Conservation (phyloP, 2,329 filamentous ascomycete species). For the Aureobasidium sp. region DNA sequence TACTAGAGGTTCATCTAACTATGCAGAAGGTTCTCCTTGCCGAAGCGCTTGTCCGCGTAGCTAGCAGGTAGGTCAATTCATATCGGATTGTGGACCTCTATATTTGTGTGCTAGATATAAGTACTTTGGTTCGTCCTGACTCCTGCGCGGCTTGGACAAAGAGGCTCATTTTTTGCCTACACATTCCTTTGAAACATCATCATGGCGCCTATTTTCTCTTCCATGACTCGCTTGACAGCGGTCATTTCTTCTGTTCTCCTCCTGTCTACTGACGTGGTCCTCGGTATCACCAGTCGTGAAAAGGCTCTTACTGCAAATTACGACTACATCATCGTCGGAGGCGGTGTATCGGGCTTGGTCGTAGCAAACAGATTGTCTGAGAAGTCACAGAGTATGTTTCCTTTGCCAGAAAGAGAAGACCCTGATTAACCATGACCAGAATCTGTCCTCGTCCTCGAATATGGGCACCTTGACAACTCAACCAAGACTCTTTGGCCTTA, state of each 20-base stretch:
- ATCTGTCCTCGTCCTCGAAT: slow-evolving; percentile 15
- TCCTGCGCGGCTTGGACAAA: neutral
- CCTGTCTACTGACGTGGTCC: neutral
- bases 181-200: neutral
- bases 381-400: slow-evolving; percentile 15
- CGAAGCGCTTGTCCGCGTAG: neutral
- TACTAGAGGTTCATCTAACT: neutral
- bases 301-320: slow-evolving; percentile 10
- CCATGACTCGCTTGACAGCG: neutral
- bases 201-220: slow-evolving; percentile 1
- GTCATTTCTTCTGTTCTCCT: neutral
- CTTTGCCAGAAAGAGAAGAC: neutral
- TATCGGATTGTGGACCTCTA: neutral
- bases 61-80: neutral
- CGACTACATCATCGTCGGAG: slow-evolving; percentile 35
- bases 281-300: neutral
- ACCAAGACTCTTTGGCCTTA: slow-evolving; percentile 13
- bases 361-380: slow-evolving; percentile 27
- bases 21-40: neutral
- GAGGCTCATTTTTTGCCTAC: neutral
- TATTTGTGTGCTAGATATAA: neutral
- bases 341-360: slow-evolving; percentile 30
- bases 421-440: slow-evolving; percentile 7
- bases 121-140: neutral
- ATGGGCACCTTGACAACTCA: slow-evolving; percentile 14